Conservation (phyloP, 345 rosid species). For the Ricinus communis region DNA sequence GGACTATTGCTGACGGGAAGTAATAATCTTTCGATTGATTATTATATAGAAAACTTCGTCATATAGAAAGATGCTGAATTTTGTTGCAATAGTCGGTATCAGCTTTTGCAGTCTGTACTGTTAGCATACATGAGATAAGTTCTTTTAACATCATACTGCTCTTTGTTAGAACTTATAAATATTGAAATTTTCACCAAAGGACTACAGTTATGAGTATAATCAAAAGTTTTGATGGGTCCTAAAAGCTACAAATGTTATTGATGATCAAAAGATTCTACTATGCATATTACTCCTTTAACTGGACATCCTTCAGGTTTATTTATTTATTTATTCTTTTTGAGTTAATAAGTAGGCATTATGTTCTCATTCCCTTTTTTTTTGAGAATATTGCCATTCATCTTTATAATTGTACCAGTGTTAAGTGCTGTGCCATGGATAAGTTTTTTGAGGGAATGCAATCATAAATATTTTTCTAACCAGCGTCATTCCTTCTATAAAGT, state of each 20-base stretch:
- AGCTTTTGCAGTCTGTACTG: not conserved
- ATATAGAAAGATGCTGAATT: conserved; percentile 4
- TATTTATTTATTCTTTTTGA: not conserved
- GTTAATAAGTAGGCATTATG: not conserved
- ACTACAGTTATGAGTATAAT: not conserved
- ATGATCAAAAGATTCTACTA: not conserved
- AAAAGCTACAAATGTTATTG: not conserved
- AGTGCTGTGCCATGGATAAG: not conserved
- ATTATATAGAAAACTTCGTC: not conserved
- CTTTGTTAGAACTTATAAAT: not conserved
- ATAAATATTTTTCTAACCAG: conserved; percentile 8
- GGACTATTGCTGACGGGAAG: not conserved
- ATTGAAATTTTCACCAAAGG: not conserved
- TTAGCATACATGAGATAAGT: not conserved
- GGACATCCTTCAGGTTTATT: not conserved
- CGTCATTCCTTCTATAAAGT: conserved; percentile 40
- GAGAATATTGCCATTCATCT: not conserved
- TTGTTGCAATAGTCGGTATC: not conserved
- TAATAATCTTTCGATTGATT: not conserved
- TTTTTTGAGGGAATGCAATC: not conserved
- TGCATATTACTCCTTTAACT: not conserved
- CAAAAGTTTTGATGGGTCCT: not conserved
- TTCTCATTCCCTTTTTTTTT: not conserved
- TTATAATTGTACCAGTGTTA: not conserved
- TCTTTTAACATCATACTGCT: not conserved